Evolutionary conservation across 164 flowering plant species (phyloP), one percentile per base, ranked within the genome.

Genomic region (Chloranthus sessilifolius): DNA sequence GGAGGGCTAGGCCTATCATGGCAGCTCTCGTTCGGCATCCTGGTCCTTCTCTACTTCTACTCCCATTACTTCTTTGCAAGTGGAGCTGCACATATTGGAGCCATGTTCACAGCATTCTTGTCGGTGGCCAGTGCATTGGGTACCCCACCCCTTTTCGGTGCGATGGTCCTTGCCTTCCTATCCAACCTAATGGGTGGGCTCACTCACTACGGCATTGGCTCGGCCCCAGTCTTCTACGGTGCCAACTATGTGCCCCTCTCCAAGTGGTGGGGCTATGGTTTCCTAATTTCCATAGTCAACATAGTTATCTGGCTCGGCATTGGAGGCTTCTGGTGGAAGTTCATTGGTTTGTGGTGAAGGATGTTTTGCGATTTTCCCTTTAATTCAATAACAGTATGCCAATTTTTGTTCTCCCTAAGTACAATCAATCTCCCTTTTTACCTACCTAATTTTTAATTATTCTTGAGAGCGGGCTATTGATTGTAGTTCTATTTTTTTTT

Each of bases 71-170:
- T 90, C 75, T 90, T 90, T 40, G 98, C 98, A 0, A 90, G 96
- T 63, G 96, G 96, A 22, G 96, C 98, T 15, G 98, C 96, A 47
- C 95, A 90, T 50, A 85, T 90, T 20, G 98, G 98, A 41, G 98
- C 98, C 42, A 87, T 91, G 96, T 87, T 85, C 58, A 87, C 98
- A 0, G 95, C 96, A 34, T 87, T 91, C 73, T 59, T 91, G 45
- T 87, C 98, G 0, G 95, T 91, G 7, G 82, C 96, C 2, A 82
- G 83, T 56, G 95, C 98, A 47, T 64, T 88, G 2, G 95, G 98
- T 30, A 81, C 95, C 48, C 98, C 96, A 3, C 82, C 92, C 15
- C 80, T 69, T 47, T 68, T 91, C 9, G 92, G 70, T 16, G 96
- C 98, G 55, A 47, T 82, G 61, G 98, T 85, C 24, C 86, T 91